phyloP scores from a whole-genome alignment of 768 basidiomycete species.

The Lactarius indigo region DNA sequence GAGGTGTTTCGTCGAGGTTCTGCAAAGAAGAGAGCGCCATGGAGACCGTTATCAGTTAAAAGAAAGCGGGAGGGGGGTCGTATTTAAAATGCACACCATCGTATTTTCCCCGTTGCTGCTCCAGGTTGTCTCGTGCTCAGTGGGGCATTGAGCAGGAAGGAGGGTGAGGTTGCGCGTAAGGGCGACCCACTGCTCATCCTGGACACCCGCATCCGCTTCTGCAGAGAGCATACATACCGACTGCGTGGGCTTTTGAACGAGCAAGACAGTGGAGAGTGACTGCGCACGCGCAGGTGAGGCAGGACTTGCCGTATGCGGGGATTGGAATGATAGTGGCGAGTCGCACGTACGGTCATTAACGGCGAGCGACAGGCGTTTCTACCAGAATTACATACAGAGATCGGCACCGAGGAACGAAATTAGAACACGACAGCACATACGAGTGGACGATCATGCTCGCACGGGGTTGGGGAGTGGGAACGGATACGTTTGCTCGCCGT shows the following conservation, averaged over 20 bases:
- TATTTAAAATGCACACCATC: conserved; percentile 34
- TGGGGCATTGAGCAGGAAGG: background rate
- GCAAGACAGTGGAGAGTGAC: background rate
- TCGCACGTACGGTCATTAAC: conserved; percentile 29
- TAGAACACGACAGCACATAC: conserved; percentile 37
- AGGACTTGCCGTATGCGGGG: conserved; percentile 22
- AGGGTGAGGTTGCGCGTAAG: conserved; percentile 68
- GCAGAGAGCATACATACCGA: conserved; percentile 18
- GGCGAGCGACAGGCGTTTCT: conserved; percentile 59
- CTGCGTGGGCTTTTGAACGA: background rate
- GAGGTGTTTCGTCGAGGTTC: conserved; percentile 16
- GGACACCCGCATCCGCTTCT: conserved; percentile 8
- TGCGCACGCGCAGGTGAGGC: conserved; percentile 30
- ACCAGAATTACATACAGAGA: background rate
- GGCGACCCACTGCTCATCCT: conserved; percentile 67
- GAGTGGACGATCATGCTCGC: conserved; percentile 48
- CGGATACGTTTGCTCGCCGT: conserved; percentile 30
- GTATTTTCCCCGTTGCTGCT: conserved; percentile 40
- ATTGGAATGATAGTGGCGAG: conserved; percentile 17
- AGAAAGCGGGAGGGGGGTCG: conserved; percentile 1
- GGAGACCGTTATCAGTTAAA: background rate
- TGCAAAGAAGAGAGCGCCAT: conserved; percentile 16
- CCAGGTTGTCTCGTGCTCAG: background rate
- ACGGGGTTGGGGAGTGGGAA: conserved; percentile 31
- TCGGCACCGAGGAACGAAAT: background rate